Percentiles rank a stretch among this genome's conserved stretches.
Conservation (phyloP, 208 protist species). For the Leishmania turanica region DNA sequence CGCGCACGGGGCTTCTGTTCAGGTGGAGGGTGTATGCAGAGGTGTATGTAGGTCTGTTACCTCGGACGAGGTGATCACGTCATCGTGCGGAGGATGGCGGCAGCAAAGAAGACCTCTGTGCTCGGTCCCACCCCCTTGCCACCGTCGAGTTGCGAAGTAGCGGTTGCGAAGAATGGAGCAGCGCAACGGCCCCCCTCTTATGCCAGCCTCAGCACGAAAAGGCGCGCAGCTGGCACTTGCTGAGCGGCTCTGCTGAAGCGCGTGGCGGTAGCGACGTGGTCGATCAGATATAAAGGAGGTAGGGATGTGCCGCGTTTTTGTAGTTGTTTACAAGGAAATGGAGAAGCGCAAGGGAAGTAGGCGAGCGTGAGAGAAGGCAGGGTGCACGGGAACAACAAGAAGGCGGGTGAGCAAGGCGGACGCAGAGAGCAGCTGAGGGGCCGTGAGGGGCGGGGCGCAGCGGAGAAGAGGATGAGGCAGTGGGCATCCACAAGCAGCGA, state of each 20-base stretch:
- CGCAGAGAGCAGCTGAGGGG: not conserved
- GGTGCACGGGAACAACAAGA: too few relatives aligned
- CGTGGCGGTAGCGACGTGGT: not conserved
- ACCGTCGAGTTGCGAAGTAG: not conserved
- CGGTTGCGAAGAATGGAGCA: not conserved
- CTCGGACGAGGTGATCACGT: not conserved
- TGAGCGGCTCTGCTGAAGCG: not conserved
- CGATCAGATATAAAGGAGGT: too few relatives aligned
- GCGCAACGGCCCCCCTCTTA: not conserved
- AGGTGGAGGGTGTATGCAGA: not conserved
- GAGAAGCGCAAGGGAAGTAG: not conserved
- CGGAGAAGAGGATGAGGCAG: not conserved
- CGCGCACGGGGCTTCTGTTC: not conserved
- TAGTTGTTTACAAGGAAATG: not conserved
- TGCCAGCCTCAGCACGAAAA: not conserved
- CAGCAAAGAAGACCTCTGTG: not conserved
- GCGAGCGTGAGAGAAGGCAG: not conserved
- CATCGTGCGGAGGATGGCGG: not conserved
- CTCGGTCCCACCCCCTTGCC: not conserved
- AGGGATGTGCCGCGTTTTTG: not conserved
- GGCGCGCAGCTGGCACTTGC: not conserved
- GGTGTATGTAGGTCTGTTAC: not conserved
- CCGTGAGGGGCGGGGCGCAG: not conserved
- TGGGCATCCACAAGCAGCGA: not conserved
- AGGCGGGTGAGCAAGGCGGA: not conserved